Percentiles rank a stretch among this genome's conserved stretches.
Conservation (phyloP, 495 filamentous ascomycete species). For the Lasiosphaeriaceae sp. region DNA sequence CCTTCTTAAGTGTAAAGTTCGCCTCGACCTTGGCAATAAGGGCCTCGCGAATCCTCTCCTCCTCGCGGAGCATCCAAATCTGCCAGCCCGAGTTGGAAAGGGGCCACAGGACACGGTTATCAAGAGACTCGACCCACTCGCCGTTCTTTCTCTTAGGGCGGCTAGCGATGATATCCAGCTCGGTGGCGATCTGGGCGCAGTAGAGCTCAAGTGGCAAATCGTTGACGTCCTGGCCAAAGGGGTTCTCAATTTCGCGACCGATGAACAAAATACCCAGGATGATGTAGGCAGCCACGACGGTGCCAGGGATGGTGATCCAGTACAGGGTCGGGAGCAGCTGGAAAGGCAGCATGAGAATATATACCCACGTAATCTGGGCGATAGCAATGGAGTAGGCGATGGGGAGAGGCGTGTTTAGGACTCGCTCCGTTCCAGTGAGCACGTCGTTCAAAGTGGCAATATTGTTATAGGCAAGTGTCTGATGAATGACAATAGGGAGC, state of each 20-base stretch:
- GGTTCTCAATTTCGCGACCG: slow-evolving; percentile 84
- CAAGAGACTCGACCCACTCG: slow-evolving; percentile 53
- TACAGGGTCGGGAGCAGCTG: slow-evolving; percentile 60
- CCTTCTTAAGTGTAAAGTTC: slow-evolving; percentile 29
- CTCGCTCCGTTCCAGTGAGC: slow-evolving; percentile 69
- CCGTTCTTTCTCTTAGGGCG: slow-evolving; percentile 51
- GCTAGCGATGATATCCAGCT: slow-evolving; percentile 70
- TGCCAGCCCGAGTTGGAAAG: slow-evolving; percentile 55
- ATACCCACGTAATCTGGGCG: slow-evolving; percentile 83
- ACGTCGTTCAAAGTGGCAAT: slow-evolving; percentile 67
- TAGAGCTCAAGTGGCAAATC: slow-evolving; percentile 77
- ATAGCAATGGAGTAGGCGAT: slow-evolving; percentile 84
- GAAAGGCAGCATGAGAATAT: slow-evolving; percentile 79
- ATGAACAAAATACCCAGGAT: slow-evolving; percentile 86
- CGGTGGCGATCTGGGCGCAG: slow-evolving; percentile 65
- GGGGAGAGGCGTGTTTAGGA: slow-evolving; percentile 80
- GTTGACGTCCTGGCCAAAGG: slow-evolving; percentile 83
- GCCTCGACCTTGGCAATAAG: slow-evolving; percentile 36
- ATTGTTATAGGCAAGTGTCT: slow-evolving; percentile 47
- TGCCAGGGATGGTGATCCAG: slow-evolving; percentile 84
- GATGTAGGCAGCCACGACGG: slow-evolving; percentile 76
- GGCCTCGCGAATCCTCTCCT: slow-evolving; percentile 40
- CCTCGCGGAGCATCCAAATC: slow-evolving; percentile 58
- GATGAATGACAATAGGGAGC: slow-evolving; percentile 48
- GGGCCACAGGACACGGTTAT: slow-evolving; percentile 66